Conservation (phyloP, 140 eudicot genomes). For the Stevia rebaudiana region DNA sequence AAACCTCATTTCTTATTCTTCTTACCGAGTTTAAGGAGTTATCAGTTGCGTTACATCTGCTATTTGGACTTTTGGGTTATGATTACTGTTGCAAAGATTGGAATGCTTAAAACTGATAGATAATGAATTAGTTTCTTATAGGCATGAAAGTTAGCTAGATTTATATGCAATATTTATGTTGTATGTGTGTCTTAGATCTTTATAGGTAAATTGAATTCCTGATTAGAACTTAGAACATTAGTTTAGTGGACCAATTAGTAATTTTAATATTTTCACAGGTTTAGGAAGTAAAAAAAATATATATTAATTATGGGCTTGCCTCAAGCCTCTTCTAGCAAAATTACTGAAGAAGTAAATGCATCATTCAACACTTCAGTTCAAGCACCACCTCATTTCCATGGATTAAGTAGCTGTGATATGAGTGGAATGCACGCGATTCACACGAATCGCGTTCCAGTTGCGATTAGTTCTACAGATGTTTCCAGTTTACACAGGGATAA, state of each 20-base stretch:
- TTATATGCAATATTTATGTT: background rate
- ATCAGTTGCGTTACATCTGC: slow-evolving; percentile 28
- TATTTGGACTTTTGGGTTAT: slow-evolving; percentile 33
- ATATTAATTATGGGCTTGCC: slow-evolving; percentile 70
- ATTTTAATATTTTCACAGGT: background rate
- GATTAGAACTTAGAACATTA: slow-evolving; percentile 8
- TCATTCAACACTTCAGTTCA: slow-evolving; percentile 62
- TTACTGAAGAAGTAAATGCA: slow-evolving; percentile 62
- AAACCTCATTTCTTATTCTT: slow-evolving; percentile 24
- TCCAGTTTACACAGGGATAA: slow-evolving; percentile 43
- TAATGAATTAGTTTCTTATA: slow-evolving; percentile 17
- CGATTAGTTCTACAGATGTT: slow-evolving; percentile 27
- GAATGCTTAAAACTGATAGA: slow-evolving; percentile 27
- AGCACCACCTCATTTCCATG: slow-evolving; percentile 49
- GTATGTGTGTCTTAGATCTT: slow-evolving; percentile 11
- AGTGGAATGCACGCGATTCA: slow-evolving; percentile 55
- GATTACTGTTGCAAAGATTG: slow-evolving; percentile 31
- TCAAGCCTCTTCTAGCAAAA: slow-evolving; percentile 54
- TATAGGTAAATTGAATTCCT: slow-evolving; percentile 10
- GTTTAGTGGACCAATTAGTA: slow-evolving; percentile 12
- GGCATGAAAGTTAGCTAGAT: slow-evolving; percentile 34
- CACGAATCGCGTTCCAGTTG: slow-evolving; percentile 32
- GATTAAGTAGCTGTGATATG: slow-evolving; percentile 53
- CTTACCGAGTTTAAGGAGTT: slow-evolving; percentile 28
- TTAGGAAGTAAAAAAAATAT: background rate